Conservation (phyloP, 2,329 filamentous ascomycete species). For the Dryadomyces quercivorus region DNA sequence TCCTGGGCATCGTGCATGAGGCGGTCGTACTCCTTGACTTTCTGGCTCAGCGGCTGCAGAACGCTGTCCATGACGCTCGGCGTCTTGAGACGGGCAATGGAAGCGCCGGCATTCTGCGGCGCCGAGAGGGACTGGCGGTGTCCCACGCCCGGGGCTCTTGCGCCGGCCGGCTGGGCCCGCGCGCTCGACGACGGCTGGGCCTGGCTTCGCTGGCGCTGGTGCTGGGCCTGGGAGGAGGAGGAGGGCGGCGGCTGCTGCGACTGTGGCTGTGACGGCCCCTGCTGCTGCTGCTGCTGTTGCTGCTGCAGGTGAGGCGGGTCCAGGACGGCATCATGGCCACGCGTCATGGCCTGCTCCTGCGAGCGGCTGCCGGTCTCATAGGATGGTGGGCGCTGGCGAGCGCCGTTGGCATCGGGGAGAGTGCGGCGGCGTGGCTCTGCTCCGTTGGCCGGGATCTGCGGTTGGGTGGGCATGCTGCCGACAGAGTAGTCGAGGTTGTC, state of each 20-base stretch:
- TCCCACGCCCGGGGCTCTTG: neutral
- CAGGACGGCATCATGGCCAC: neutral
- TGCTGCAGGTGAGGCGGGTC: neutral
- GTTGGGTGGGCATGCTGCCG: neutral
- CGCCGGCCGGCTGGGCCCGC: neutral
- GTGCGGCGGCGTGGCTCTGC: neutral
- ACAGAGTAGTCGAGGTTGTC: neutral
- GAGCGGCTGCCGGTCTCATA: slow-evolving; percentile 1
- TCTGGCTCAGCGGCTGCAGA: neutral
- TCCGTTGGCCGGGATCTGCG: neutral
- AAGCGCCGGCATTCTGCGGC: neutral
- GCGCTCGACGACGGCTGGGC: neutral
- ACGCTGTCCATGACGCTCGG: slow-evolving; percentile 1
- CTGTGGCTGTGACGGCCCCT: neutral
- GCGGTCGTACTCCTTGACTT: slow-evolving; percentile 1
- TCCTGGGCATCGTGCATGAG: slow-evolving; percentile 1
- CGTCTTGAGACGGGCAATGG: neutral
- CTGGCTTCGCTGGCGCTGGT: neutral
- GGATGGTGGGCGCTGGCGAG: neutral
- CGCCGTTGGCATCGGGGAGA: neutral
- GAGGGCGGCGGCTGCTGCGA: neutral
- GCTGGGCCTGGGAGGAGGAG: too few species aligned
- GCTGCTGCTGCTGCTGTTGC: neutral
- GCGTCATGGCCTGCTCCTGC: neutral
- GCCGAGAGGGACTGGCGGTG: neutral